A percentile compares a stretch with the other conserved stretches of the same genome.
These are phyloP conservation scores for Cercophora sp. DNA, from an alignment of 495 filamentous ascomycete species.

Conservation along the genomic window DNA sequence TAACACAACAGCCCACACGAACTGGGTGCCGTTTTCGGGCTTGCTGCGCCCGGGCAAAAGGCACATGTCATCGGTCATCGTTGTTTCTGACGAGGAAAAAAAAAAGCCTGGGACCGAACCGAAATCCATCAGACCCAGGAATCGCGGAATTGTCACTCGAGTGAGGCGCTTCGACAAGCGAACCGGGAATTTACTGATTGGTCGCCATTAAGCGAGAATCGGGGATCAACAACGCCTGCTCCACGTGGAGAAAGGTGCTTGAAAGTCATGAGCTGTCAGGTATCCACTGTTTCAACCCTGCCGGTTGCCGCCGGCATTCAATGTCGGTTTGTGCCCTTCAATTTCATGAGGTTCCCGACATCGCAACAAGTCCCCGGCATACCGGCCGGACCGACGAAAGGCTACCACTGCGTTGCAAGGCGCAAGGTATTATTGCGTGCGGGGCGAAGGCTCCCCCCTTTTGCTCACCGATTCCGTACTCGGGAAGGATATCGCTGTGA, in stretches of 20 bases:
- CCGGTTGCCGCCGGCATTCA: too few species aligned
- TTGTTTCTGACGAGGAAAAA: background rate
- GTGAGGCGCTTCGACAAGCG: conserved; percentile 38
- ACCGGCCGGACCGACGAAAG: background rate
- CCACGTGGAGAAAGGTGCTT: conserved; percentile 1
- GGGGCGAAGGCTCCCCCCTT: background rate
- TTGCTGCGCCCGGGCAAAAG: too few species aligned
- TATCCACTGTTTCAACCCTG: too few species aligned
- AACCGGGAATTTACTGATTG: conserved; percentile 46
- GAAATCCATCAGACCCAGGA: background rate
- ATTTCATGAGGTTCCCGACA: background rate
- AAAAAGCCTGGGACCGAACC: background rate
- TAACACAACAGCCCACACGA: too few species aligned
- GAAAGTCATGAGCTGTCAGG: too few species aligned
- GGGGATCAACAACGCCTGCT: background rate
- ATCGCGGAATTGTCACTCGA: conserved; percentile 1
- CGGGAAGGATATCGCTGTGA: background rate
- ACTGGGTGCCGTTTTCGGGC: too few species aligned
- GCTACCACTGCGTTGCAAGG: background rate
- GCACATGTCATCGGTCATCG: too few species aligned
- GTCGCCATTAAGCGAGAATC: conserved; percentile 41
- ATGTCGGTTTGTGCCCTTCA: too few species aligned
- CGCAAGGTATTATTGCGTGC: conserved; percentile 1
- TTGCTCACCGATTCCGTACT: background rate
- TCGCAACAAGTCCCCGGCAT: background rate